These are phyloP conservation scores for Citrus australasica DNA, from an alignment of 345 rosid genomes.

Conservation along the genomic window DNA sequence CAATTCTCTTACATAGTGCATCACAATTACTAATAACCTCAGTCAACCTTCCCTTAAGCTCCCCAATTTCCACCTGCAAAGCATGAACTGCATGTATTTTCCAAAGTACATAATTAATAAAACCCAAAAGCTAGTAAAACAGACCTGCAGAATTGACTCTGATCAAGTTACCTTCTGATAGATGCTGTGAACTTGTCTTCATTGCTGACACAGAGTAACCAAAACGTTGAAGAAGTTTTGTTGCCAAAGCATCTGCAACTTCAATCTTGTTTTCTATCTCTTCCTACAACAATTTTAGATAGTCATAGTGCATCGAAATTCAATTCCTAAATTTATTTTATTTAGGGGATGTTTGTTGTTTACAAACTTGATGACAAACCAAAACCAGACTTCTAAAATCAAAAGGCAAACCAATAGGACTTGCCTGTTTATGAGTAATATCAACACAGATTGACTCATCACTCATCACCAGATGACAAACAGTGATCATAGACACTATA, in stretches of 20 bases:
- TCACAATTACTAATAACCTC: constrained; percentile 84
- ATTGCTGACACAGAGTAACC: constrained; percentile 68
- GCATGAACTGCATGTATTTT: constrained; percentile 55
- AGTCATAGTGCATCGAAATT: neutral
- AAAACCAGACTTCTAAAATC: neutral
- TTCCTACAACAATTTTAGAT: constrained; percentile 50
- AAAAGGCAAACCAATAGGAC: neutral
- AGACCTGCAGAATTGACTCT: neutral
- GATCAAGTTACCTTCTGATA: constrained; percentile 65
- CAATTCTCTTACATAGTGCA: constrained; percentile 73
- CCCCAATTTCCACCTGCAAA: constrained; percentile 89
- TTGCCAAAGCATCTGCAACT: constrained; percentile 87
- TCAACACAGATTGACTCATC: neutral
- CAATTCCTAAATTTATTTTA: neutral
- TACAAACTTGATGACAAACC: neutral
- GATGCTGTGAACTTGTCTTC: constrained; percentile 73
- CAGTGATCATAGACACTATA: neutral
- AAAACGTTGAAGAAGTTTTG: constrained; percentile 79
- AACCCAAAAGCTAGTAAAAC: neutral
- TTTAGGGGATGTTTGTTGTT: neutral
- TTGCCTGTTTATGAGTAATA: neutral
- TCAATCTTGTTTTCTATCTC: constrained; percentile 90
- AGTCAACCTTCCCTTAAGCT: constrained; percentile 81
- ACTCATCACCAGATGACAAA: neutral
- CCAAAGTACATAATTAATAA: constrained; percentile 5